phyloP scores from a whole-genome alignment of 1,284 basidiomycete species.

The Moesziomyces globuligerus region DNA sequence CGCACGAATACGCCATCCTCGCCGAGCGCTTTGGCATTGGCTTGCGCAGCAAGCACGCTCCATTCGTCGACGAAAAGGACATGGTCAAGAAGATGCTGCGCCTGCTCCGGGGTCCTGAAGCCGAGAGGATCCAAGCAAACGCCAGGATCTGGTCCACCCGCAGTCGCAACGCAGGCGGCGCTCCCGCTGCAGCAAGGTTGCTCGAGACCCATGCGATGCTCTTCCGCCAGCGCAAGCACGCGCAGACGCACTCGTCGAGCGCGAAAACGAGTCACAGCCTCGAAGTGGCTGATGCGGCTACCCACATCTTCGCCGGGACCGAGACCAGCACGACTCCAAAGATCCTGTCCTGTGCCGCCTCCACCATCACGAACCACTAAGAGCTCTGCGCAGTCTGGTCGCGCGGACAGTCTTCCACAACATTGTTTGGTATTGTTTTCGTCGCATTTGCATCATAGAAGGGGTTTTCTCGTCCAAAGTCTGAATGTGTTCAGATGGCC shows the following conservation, averaged over 20 bases:
- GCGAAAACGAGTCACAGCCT: conserved; percentile 1
- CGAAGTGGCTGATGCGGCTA: neutral
- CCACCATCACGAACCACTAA: conserved; percentile 8
- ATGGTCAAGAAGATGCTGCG: conserved; percentile 41
- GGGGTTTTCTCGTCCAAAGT: no score
- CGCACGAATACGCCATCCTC: conserved; percentile 53
- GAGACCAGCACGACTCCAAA: conserved; percentile 5
- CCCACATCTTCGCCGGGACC: conserved; percentile 1
- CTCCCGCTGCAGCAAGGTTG: conserved; percentile 42
- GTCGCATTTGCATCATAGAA: no score
- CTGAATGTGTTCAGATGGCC: no score
- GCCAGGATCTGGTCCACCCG: conserved; percentile 47
- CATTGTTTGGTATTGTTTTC: no score
- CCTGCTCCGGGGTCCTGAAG: conserved; percentile 34
- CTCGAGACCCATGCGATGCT: conserved; percentile 41
- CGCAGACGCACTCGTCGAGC: neutral
- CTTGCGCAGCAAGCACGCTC: conserved; percentile 45
- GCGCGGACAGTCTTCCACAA: no score
- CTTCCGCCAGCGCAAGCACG: conserved; percentile 25
- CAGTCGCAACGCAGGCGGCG: conserved; percentile 49
- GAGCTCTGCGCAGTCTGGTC: no score
- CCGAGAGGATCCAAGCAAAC: conserved; percentile 31
- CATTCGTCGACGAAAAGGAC: conserved; percentile 41
- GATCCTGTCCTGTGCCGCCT: conserved; percentile 12
- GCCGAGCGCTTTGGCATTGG: conserved; percentile 48